Base-by-base conservation (phyloP, 225 moss, liverwort and hornwort genomes). In the Thuidium tamariscinum region DNA sequence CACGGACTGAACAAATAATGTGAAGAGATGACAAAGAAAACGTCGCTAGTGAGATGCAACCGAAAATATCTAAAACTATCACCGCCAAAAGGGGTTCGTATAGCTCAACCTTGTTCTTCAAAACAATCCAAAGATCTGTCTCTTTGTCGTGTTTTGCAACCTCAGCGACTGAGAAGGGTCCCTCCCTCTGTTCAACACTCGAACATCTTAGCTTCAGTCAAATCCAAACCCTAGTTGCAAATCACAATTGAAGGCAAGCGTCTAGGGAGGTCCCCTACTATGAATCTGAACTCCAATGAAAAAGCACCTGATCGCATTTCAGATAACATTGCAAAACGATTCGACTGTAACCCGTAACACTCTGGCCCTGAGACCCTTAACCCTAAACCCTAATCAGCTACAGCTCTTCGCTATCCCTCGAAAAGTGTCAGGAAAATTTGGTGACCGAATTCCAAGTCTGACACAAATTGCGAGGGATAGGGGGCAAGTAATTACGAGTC, bases 121-220 rank as follows among this genome's bases (percentile, higher is more conserved):
- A 78, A 75, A 91, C 79, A 32, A 91, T 93, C 91, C 93, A 93
- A 19, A 93, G 59, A 89, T 91, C 93, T 37, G 77, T 72, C 34
- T 87, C 86, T 81, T 89, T 91, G 74, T 90, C 90, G 82, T 91
- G 93, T 22, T 81, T 78, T 52, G 90, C 87, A 83, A 93, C 93
- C 73, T 93, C 93, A 93, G 87, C 85, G 82, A 55, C 86, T 63
- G 88, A 90, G 39, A 88, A 93, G 8, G 87, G 90, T 66, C 90
- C 93, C 90, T 90, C 91, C 77, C 51, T 89, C 93, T 93, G 91
- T 86, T 82, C n/a, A 66, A 76, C 52, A 88, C 51, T 80, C 60
- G 63, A 72, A 78, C 66, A 89, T 54, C 20, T 91, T 16, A 89
- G 71, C 71, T 59, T 76, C 27, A 25, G 22, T 25, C 54, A 77